phyloP scores from a whole-genome alignment of 331 rosid species.

The Cydonia oblonga region DNA sequence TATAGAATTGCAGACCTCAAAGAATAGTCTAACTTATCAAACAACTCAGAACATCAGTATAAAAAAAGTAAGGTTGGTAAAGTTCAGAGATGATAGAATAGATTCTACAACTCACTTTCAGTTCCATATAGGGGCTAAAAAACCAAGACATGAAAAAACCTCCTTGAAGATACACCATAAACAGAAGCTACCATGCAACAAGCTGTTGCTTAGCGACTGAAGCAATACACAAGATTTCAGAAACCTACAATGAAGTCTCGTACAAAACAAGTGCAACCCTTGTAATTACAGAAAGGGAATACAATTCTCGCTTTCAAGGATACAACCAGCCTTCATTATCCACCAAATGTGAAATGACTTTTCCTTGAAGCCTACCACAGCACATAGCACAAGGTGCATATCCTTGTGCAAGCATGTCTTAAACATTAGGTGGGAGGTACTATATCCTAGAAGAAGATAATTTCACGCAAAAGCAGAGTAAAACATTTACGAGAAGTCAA shows the following conservation, averaged over 20 bases:
- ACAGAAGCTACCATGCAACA: constrained; percentile 1
- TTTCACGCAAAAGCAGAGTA: not conserved
- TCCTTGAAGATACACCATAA: constrained; percentile 1
- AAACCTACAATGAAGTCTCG: not conserved
- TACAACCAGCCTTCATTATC: not conserved
- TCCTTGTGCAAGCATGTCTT: not conserved
- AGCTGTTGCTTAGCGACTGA: not conserved
- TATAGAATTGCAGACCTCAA: not conserved
- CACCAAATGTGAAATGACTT: too few species aligned
- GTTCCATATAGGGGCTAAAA: not conserved
- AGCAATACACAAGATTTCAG: not conserved
- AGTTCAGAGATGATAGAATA: not conserved
- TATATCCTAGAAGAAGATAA: not conserved
- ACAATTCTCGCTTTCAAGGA: not conserved
- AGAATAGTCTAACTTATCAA: not conserved
- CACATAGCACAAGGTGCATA: not conserved
- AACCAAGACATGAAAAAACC: not conserved
- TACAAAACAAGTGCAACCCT: not conserved
- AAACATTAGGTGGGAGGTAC: not conserved
- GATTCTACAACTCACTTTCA: not conserved
- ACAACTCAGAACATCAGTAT: not conserved
- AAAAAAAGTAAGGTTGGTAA: not conserved
- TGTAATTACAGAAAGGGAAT: not conserved
- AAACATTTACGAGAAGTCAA: not conserved
- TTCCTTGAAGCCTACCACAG: not conserved